Evolutionary conservation across 352 stramenopile species (phyloP), one percentile per base, ranked within the genome.

Genomic region (Phytophthora ramorum): DNA sequence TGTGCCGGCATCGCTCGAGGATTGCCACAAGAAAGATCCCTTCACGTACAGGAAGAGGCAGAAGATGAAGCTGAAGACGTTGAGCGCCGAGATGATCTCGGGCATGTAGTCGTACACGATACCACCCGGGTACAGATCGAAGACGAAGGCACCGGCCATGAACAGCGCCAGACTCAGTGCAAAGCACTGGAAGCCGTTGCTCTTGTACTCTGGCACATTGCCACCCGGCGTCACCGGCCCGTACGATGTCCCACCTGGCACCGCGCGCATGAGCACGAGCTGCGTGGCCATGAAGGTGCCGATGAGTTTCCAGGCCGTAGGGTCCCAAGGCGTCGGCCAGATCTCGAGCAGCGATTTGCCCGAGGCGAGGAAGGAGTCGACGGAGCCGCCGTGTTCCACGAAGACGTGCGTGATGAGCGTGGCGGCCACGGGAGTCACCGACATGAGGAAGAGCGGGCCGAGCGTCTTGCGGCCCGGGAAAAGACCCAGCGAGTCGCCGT

Each of bases 11-110:
- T 99, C 97, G 37, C 79, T 82, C 24, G 93, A 98, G 3, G 89
- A 97, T 10, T 89, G 90, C 65, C 82, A 86, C 20, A 89, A 50
- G 63, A 85, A 90, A 26, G 87, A 70, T 43, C 97, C 97, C 74
- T 99, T 99, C 61, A 98, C 58, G 60, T 92, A 92, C 38, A 99
- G 76, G 30, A 97, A 78, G 12, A 89, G 43, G 60, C 96, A 98
- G 66, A 99, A 97, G 24, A 85, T 64, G 32, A 98, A 92, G 32
- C 90, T 97, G 78, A 99, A 98, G 26, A 99, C 63, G 82, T 98
- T 99, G 73, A 99, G 74, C 20, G 85, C 88, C 32, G 92, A 87
- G 35, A 99, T 85, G 70, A 97, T 80, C 32, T 92, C 66, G 3
- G 80, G 84, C 67, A 98, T 85, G 38, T 87, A 75, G 68, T 98